Evolutionary conservation across 2,329 filamentous ascomycete genomes (phyloP), one percentile per base, ranked within the genome.

Genomic region (Podosphaera xanthii): DNA sequence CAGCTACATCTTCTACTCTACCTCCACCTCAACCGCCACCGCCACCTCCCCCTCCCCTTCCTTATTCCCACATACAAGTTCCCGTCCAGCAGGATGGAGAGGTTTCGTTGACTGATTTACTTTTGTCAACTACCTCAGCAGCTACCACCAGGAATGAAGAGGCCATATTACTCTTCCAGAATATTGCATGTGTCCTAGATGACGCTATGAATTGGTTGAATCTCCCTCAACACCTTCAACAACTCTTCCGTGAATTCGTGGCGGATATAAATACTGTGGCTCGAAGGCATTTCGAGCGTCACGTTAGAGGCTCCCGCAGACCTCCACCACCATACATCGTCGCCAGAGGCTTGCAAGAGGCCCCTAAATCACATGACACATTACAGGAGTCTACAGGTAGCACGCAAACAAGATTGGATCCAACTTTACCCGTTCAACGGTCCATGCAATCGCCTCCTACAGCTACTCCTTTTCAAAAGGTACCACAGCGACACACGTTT

Each of bases 1-100:
- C 36, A 40, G 36, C 36, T 10, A 40, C 10, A 40, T 40, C 36
- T 40, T 40, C 40, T 35, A 57, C 33, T 31, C 56, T 49, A 9
- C 58, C 42, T 5, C 53, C 54, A 12, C 58, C 52, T n/a, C 44
- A 57, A 54, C 57, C 55, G 6, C 46, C 52, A 38, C 60, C 49
- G 1, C 58, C 61, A 54, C 58, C 57, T 34, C 59, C 59, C 40
- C 59, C 59, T 48, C 56, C n/a, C 4, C 48, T 60, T 34, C 58
- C 48, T 44, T 48, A 44, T 3, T 58, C 57, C 6, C 52, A 40
- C 36, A 40, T 40, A 40, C 36, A 40, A 40, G 36, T 40, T 40
- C 36, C 36, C 36, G 36, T 40, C 36, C 36, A 40, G 36, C 36
- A 40, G 36, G 36, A 40, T 40, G 36, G 36, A 40, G 36, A 40